A percentile compares a stretch with the other conserved stretches of the same genome.
Conservation (phyloP, 2,329 filamentous ascomycete species). For the Ophiostoma montium region DNA sequence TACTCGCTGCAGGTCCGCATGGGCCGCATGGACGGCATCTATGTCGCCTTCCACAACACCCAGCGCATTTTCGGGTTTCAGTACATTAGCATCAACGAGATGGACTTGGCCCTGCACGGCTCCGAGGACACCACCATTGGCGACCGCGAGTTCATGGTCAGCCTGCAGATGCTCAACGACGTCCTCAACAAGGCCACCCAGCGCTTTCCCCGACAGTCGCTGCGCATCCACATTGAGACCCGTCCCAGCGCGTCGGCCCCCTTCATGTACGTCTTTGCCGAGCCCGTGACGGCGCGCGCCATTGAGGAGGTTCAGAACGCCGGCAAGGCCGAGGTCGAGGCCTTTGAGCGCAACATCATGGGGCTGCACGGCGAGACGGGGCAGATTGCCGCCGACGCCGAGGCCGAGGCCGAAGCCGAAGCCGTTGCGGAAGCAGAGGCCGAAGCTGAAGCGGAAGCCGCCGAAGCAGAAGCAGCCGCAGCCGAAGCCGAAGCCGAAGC, state of each 20-base stretch:
- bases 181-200: constrained; percentile 61
- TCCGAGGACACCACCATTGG: constrained; percentile 52
- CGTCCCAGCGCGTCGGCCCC: constrained; percentile 37
- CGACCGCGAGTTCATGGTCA: constrained; percentile 73
- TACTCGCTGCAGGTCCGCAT: constrained; percentile 95
- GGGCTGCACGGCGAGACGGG: constrained; percentile 19
- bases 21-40: constrained; percentile 97
- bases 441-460: neutral
- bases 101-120: constrained; percentile 84
- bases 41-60: constrained; percentile 91
- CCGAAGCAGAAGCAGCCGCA: constrained; percentile 8
- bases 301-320: constrained; percentile 61
- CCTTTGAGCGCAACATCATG: constrained; percentile 51
- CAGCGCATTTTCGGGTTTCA: constrained; percentile 95
- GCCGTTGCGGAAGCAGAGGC: constrained; percentile 11
- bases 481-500: constrained; percentile 12
- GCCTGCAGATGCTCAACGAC: constrained; percentile 65
- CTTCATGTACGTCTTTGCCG: constrained; percentile 80
- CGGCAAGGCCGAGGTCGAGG: constrained; percentile 49
- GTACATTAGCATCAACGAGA: constrained; percentile 73
- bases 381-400: neutral
- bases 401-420: neutral
- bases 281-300: constrained; percentile 62
- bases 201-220: constrained; percentile 59
- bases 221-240: constrained; percentile 74